Evolutionary conservation across 2,329 filamentous ascomycete genomes (phyloP).

Genomic region (Alternaria infectoria): DNA sequence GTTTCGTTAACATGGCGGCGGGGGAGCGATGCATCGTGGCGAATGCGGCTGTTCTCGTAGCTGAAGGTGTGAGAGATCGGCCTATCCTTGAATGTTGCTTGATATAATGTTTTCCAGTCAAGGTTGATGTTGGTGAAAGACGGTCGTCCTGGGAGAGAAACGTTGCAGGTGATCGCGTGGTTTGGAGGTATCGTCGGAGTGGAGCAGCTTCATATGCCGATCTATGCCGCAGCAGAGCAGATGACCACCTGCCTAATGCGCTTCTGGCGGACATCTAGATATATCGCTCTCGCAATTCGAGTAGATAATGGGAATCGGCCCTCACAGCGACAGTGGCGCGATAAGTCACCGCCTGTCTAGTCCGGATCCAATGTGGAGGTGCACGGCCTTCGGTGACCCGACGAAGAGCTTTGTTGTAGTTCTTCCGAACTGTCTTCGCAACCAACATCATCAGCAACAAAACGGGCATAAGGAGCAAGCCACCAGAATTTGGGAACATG

Average conservation of each 20-base stretch:
- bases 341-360: neutral
- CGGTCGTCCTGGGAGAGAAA: neutral
- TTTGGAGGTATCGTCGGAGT: slow-evolving; percentile 17
- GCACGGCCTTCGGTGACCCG: slow-evolving; percentile 8
- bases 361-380: neutral
- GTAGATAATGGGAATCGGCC: neutral
- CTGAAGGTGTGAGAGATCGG: neutral
- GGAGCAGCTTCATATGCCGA: slow-evolving; percentile 18
- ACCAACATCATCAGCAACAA: neutral
- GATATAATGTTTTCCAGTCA: neutral
- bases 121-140: neutral
- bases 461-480: neutral
- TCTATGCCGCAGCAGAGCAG: slow-evolving; percentile 16
- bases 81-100: neutral
- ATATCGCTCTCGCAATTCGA: neutral
- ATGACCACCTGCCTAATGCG: slow-evolving; percentile 17
- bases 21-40: slow-evolving; percentile 31
- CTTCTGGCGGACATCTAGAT: slow-evolving; percentile 8
- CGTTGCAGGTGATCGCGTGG: slow-evolving; percentile 6
- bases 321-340: neutral
- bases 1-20: slow-evolving; percentile 45
- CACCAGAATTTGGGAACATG: neutral
- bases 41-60: slow-evolving; percentile 2
- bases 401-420: neutral
- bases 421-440: neutral